These are phyloP conservation scores for Didymella pomorum DNA, from an alignment of 2,329 filamentous ascomycete species.

Conservation along the genomic window DNA sequence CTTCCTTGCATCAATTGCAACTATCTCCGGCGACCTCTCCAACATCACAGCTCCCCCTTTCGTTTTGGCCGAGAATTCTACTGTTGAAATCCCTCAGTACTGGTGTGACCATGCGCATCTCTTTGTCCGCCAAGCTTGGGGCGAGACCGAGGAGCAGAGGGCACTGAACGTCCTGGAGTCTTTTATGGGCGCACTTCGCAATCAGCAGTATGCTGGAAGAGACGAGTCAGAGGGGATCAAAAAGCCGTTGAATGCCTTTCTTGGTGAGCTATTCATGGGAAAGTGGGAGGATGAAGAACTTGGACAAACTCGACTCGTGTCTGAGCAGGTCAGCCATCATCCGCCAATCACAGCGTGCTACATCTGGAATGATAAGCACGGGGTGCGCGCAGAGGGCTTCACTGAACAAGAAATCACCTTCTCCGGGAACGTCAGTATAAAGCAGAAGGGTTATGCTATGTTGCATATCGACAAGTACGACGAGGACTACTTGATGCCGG, in stretches of 20 bases:
- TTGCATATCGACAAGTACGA: constrained; percentile 54
- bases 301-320: constrained; percentile 52
- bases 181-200: constrained; percentile 57
- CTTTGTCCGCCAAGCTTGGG: constrained; percentile 56
- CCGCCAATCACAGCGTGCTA: constrained; percentile 59
- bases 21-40: constrained; percentile 56
- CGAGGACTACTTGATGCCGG: constrained; percentile 56
- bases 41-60: constrained; percentile 59
- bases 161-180: constrained; percentile 59
- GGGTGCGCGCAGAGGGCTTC: constrained; percentile 56
- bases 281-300: constrained; percentile 42
- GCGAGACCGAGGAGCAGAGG: constrained; percentile 51
- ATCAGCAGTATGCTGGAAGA: constrained; percentile 59
- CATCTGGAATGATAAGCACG: constrained; percentile 55
- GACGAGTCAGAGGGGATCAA: constrained; percentile 55
- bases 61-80: constrained; percentile 55
- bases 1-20: constrained; percentile 52
- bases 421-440: constrained; percentile 55
- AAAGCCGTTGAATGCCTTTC: constrained; percentile 61
- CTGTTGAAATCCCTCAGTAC: constrained; percentile 57
- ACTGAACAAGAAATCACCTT: constrained; percentile 59
- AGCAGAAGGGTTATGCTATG: constrained; percentile 57
- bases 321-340: constrained; percentile 58
- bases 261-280: constrained; percentile 58
- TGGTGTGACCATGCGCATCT: constrained; percentile 57